A percentile compares a stretch with the other conserved stretches of the same genome.
These are phyloP conservation scores for Lentithecium fluviatile DNA, from an alignment of 495 filamentous ascomycete genomes.

Conservation along the genomic window DNA sequence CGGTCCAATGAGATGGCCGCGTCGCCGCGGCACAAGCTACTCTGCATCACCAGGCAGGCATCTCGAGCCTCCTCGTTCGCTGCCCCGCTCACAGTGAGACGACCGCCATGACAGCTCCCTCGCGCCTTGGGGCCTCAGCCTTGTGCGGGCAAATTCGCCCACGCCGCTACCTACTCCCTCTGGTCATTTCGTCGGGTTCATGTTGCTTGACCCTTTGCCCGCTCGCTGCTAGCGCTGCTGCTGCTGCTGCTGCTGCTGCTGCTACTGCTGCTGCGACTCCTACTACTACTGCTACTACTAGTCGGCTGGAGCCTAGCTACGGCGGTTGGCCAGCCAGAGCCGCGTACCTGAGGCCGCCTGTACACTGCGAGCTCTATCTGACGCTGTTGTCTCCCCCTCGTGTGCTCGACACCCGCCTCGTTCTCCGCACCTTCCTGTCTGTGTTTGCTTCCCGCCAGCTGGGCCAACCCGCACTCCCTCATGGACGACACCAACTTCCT, in stretches of 20 bases:
- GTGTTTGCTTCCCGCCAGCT: not conserved
- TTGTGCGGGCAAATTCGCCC: not conserved
- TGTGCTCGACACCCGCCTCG: not conserved
- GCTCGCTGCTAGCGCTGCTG: no score
- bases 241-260: no score
- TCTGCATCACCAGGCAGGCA: not conserved
- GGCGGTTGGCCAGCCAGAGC: no score
- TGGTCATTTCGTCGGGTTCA: no score
- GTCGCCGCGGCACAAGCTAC: not conserved
- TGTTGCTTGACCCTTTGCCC: no score
- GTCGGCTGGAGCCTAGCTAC: no score
- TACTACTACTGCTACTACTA: no score
- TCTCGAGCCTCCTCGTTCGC: not conserved
- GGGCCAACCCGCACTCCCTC: not conserved
- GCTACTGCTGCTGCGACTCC: not conserved
- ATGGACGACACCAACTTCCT: constrained; percentile 31
- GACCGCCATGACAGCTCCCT: not conserved
- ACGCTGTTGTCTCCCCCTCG: no score
- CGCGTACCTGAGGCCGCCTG: no score
- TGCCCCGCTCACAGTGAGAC: not conserved
- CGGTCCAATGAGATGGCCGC: not conserved
- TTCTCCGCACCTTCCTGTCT: not conserved
- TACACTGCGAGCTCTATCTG: no score
- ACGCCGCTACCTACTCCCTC: no score
- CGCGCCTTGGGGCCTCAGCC: not conserved